Evolutionary conservation across 2,329 filamentous ascomycete genomes (phyloP), one percentile per base, ranked within the genome.

Genomic region (Pseudocercospora fuligena): DNA sequence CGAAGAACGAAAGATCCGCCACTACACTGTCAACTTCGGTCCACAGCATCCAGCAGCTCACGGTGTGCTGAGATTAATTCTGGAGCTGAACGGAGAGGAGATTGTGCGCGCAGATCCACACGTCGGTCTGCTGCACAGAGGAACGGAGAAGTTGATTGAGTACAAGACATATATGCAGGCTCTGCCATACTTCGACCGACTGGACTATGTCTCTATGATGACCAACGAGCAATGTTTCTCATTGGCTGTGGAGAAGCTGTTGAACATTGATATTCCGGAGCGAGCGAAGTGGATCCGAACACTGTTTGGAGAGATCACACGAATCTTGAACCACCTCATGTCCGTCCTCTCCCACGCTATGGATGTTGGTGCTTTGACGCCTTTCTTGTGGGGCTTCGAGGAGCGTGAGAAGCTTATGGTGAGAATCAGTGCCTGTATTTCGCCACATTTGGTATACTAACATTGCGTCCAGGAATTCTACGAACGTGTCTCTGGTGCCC

Each of bases 161-260:
- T 99, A 99, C 88, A 97, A 97, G 87, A 97, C 94, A 75, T 99
- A 99, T 79, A 88, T 98, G 78, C 95, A 99, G 86, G 95, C 95
- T 65, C 86, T 99, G 78, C 95, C 95, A 64, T 99, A 99, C 86
- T 99, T 99, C 80, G 95, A 99, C 83, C 93, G 95, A 75, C 87
- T 99, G 80, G 95, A 99, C 83, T 99, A 99, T 82, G 94, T 97
- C 74, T 97, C 93, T 77, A 99, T 99, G 96, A 99, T 99, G 95
- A 99, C 95, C 77, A 99, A 99, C 82, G 95, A 99, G 86, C 95
- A 99, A 83, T 97, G 93, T 79, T 99, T 93, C 82, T 89, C 93
- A 43, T 87, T 99, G 72, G 95, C 93, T 21, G 94, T 98, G 64
- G 95, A 99, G 87, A 99, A 99, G 87, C 87, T 99, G 68, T 86